Conservation (phyloP, 2,329 filamentous ascomycete genomes). For the Cercospora beticola region DNA sequence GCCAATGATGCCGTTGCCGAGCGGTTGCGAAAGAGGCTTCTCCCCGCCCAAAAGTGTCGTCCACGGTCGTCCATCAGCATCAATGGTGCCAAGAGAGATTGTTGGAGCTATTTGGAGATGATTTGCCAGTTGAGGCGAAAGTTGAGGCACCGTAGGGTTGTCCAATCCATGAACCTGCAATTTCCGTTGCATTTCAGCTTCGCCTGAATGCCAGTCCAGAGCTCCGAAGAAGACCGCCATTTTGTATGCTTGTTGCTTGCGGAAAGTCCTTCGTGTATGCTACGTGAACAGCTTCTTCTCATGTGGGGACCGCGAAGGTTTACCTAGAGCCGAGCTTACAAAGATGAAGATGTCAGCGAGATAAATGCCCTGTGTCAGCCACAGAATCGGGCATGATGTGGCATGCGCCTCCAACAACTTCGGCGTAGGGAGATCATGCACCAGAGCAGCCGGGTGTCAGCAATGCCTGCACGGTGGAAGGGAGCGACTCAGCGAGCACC, state of each 20-base stretch:
- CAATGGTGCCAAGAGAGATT: slow-evolving; percentile 71
- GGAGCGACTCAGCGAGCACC: not conserved
- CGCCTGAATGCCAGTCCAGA: slow-evolving; percentile 4
- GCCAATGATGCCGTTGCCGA: slow-evolving; percentile 64
- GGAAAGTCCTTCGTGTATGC: not conserved
- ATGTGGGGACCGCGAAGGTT: not conserved
- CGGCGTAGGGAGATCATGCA: not conserved
- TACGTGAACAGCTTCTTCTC: not conserved
- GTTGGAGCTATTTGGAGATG: slow-evolving; percentile 65
- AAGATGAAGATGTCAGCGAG: not conserved
- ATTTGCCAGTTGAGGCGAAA: slow-evolving; percentile 61
- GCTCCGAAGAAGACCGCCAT: slow-evolving; percentile 10
- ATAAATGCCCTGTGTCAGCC: not conserved
- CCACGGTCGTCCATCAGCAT: slow-evolving; percentile 67
- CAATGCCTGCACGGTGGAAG: slow-evolving; percentile 1
- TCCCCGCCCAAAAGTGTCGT: slow-evolving; percentile 76
- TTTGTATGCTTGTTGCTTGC: not conserved
- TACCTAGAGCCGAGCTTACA: not conserved
- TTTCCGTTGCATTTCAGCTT: slow-evolving; percentile 5
- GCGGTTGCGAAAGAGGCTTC: slow-evolving; percentile 62
- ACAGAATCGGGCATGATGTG: not conserved
- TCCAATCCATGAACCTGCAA: slow-evolving; percentile 6
- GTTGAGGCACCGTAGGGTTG: slow-evolving; percentile 46
- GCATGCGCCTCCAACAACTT: not conserved
- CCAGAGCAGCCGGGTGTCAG: not conserved